Evolutionary conservation across 768 basidiomycete species (phyloP), one percentile per base, ranked within the genome.

Genomic region (Pulveroboletus sp.): DNA sequence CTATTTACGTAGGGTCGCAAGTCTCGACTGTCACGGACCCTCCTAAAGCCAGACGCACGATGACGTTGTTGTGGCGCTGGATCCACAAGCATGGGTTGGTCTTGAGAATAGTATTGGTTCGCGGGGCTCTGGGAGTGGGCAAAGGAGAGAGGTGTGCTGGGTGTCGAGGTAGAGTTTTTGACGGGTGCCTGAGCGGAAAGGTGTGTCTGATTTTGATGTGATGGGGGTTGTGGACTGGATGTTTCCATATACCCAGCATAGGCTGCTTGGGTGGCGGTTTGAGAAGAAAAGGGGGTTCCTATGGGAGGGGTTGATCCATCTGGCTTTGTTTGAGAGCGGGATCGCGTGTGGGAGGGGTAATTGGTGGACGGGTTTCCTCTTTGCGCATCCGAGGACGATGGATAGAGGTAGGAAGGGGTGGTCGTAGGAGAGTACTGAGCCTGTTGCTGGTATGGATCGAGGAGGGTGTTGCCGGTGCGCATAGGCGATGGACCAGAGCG

Each of bases 51-150:
- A 49, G 80, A 76, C 8, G 83, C 77, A 32, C 88, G 78, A 60
- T 85, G 78, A 66, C 81, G 83, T 53, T 79, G 80, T 31, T 72
- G 71, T 14, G 70, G 54, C 68, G 77, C 49, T 57, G 70, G 62
- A 64, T 89, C 89, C n/a, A 90, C 81, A 38, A 74, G 70, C 88
- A 89, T 89, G 50, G 80, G 60, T 51, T 86, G 83, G 51, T 85
- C 82, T 57, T 81, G 78, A 15, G 80, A 65, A 56, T 82, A 85
- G 53, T 80, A 78, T 38, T 80, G 82, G 47, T 74, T 70, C 17
- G 73, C 68, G 27, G 78, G 74, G 46, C 72, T 74, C 41, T 76
- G 77, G 5, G 76, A 69, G 41, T 81, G 81, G 36, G 79, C 68
- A 58, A 82, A 85, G 3, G 85, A 83, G 56, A 89, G 73, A 10